Evolutionary conservation across 129 eudicot genomes (phyloP), one percentile per base, ranked within the genome.

Genomic region (Logfia minima): DNA sequence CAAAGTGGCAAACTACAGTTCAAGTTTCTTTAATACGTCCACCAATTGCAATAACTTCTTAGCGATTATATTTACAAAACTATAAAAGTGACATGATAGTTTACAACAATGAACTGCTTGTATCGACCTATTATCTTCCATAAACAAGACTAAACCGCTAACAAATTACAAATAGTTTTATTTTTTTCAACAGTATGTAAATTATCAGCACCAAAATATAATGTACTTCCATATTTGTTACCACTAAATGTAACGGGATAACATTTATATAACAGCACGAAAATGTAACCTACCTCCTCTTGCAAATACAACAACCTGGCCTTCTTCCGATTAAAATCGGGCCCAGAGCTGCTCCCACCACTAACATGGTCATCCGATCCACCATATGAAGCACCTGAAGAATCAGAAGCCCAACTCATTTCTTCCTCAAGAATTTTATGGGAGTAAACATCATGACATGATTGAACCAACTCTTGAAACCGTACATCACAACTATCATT

Each of bases 291-390:
- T 79, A 92, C 98, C 98, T 92, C 96, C 26, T 92, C 92, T 74
- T 86, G 92, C 96, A 92, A 80, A 76, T 74, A 84, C 65, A 92
- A 48, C 28, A 92, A 86, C 77, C 77, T 88, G 6, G 92, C 90
- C 71, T 90, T 90, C 83, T 85, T 92, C 64, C 85, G 90, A 63
- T 76, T 89, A 80, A 85, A 84, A 22, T 87, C 91, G 0, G 89
- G 92, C 70, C 89, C 72, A 70, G 84, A 81, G 79, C 83, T 84
- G 55, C 52, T 80, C 24, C 63, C 71, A 23, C 74, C 74, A 48
- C 79, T 62, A 56, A 73, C 52, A 77, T 66, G 73, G 39, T 82
- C 93, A 45, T 75, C 84, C 16, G 90, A 85, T 19, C 85, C 83
- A 65, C 75, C 69, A 16, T 32, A 72, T 0, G 80, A 76, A 76